Percentiles rank a stretch among this genome's conserved stretches.
These are phyloP conservation scores for Metschnikowia borealis DNA, from an alignment of 805 yeast species.

Conservation along the genomic window DNA sequence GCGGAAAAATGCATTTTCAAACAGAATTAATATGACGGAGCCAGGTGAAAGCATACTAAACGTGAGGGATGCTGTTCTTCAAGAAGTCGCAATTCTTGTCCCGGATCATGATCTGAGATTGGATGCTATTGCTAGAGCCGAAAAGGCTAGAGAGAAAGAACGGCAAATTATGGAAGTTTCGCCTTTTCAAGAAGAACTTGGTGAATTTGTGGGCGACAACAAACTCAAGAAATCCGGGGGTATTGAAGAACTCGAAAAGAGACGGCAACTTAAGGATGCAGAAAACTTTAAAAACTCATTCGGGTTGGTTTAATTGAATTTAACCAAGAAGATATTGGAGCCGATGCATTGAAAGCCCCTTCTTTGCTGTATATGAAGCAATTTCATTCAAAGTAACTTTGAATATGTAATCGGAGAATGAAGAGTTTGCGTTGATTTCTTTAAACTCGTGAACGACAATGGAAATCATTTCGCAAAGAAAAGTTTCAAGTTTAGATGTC, in stretches of 20 bases:
- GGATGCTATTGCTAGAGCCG: slow-evolving; percentile 88
- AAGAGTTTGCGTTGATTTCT: slow-evolving; percentile 10
- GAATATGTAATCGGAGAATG: slow-evolving; percentile 7
- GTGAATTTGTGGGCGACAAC: slow-evolving; percentile 74
- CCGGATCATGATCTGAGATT: slow-evolving; percentile 84
- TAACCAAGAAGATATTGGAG: not conserved
- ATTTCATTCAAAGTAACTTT: slow-evolving; percentile 8
- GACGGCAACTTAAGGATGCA: slow-evolving; percentile 62
- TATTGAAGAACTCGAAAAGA: slow-evolving; percentile 75
- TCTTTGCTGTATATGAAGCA: not conserved
- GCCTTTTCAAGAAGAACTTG: slow-evolving; percentile 81
- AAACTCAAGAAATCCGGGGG: slow-evolving; percentile 84
- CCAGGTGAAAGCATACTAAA: slow-evolving; percentile 61
- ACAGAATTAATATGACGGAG: slow-evolving; percentile 47
- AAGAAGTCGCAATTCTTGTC: slow-evolving; percentile 70
- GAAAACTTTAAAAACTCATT: slow-evolving; percentile 58
- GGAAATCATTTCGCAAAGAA: slow-evolving; percentile 13
- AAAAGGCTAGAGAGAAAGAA: slow-evolving; percentile 70
- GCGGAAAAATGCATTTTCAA: slow-evolving; percentile 35
- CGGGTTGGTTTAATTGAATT: slow-evolving; percentile 23
- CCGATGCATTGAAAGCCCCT: not conserved
- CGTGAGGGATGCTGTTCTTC: slow-evolving; percentile 71
- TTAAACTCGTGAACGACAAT: slow-evolving; percentile 13
- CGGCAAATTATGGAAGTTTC: slow-evolving; percentile 51
- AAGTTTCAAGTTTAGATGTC: slow-evolving; percentile 5